These are phyloP conservation scores for Metschnikowia drakensbergensis DNA, from an alignment of 805 yeast genomes.

Conservation along the genomic window DNA sequence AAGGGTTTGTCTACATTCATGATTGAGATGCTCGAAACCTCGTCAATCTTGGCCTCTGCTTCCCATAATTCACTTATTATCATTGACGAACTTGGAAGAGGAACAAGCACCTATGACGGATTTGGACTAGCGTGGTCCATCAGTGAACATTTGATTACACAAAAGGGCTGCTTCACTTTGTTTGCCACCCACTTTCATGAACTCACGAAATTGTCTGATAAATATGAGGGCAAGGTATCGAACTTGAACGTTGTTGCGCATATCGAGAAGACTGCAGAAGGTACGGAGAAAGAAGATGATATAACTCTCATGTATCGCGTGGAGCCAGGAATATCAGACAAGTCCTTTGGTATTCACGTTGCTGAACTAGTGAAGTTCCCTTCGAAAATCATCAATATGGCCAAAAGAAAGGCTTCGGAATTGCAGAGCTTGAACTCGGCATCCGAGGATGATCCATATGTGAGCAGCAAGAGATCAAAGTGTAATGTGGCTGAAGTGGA, in stretches of 20 bases:
- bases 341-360: slow-evolving; percentile 96
- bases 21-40: slow-evolving; percentile 95
- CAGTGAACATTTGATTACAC: slow-evolving; percentile 72
- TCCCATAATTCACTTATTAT: slow-evolving; percentile 76
- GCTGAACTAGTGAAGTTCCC: slow-evolving; percentile 96
- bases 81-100: slow-evolving; percentile 94
- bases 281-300: slow-evolving; percentile 46
- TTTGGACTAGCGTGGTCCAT: slow-evolving; percentile 98
- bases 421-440: slow-evolving; percentile 54
- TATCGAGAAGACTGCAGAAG: slow-evolving; percentile 48
- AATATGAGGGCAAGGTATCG: slow-evolving; percentile 53
- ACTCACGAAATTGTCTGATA: slow-evolving; percentile 72
- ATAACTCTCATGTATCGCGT: slow-evolving; percentile 88
- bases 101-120: slow-evolving; percentile 87
- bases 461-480: slow-evolving; percentile 47
- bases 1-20: slow-evolving; percentile 95
- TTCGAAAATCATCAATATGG: slow-evolving; percentile 84
- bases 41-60: slow-evolving; percentile 78
- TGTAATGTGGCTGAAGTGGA: slow-evolving; percentile 50
- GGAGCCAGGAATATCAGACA: slow-evolving; percentile 94
- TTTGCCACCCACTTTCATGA: slow-evolving; percentile 99
- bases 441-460: slow-evolving; percentile 36
- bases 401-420: slow-evolving; percentile 89
- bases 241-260: slow-evolving; percentile 94
- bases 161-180: slow-evolving; percentile 71